phyloP scores from a whole-genome alignment of 495 filamentous ascomycete species.

The Entonaema liquescens region DNA sequence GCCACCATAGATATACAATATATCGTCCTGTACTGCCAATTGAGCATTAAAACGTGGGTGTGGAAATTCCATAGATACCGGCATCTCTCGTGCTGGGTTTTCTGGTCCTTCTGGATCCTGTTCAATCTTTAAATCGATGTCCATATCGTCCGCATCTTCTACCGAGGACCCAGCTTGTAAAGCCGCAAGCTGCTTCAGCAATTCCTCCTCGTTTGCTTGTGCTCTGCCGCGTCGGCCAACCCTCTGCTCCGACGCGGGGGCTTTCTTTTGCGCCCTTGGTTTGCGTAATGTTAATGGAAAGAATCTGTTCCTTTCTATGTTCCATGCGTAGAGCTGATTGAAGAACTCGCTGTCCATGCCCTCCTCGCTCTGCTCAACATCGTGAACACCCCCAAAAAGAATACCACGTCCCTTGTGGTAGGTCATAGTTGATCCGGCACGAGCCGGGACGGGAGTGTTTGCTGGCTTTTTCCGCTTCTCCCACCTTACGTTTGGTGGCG shows the following conservation, averaged over 20 bases:
- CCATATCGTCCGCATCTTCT: slow-evolving; percentile 64
- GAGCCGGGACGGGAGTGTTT: slow-evolving; percentile 82
- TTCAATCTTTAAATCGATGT: slow-evolving; percentile 55
- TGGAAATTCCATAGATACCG: slow-evolving; percentile 77
- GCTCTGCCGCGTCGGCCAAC: slow-evolving; percentile 73
- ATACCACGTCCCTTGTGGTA: slow-evolving; percentile 93
- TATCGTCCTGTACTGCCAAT: slow-evolving; percentile 88
- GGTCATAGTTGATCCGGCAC: slow-evolving; percentile 90
- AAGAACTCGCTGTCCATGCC: slow-evolving; percentile 97
- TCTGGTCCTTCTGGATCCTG: slow-evolving; percentile 59
- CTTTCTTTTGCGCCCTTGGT: slow-evolving; percentile 68
- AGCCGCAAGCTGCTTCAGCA: slow-evolving; percentile 82
- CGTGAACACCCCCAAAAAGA: slow-evolving; percentile 92
- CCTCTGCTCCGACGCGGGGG: slow-evolving; percentile 58
- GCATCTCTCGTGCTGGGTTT: slow-evolving; percentile 60
- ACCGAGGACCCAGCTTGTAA: slow-evolving; percentile 74
- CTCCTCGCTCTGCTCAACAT: slow-evolving; percentile 93
- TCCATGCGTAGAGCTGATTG: slow-evolving; percentile 87
- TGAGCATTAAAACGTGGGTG: slow-evolving; percentile 89
- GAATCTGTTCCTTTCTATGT: slow-evolving; percentile 91
- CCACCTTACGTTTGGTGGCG: slow-evolving; percentile 81
- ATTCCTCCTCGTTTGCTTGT: slow-evolving; percentile 87
- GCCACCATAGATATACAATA: slow-evolving; percentile 91
- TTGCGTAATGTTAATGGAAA: slow-evolving; percentile 83
- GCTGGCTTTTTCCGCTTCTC: slow-evolving; percentile 91